phyloP scores from a whole-genome alignment of 2,329 filamentous ascomycete species.

The Botrytis galanthina region DNA sequence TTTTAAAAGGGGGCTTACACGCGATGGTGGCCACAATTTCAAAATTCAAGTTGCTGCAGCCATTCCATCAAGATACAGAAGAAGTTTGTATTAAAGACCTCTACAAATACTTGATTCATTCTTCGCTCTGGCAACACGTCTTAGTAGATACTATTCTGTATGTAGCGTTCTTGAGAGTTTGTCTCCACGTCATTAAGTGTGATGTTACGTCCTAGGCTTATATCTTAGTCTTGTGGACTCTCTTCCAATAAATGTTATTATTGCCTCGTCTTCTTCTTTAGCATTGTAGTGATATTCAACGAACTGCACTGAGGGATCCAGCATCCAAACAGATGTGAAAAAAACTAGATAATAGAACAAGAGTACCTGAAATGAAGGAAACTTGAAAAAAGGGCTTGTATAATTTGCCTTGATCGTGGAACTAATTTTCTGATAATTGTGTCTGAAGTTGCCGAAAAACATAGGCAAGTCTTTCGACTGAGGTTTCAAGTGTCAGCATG shows the following conservation, averaged over 20 bases:
- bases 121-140: background rate
- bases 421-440: background rate
- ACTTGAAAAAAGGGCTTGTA: background rate
- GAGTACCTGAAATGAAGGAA: background rate
- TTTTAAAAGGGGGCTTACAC: rapidly evolving
- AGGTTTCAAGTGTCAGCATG: too few species aligned
- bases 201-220: background rate
- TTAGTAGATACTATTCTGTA: background rate
- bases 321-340: background rate
- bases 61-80: background rate
- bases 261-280: background rate
- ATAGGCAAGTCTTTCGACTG: too few species aligned
- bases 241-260: background rate
- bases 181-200: background rate
- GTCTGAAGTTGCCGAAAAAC: too few species aligned
- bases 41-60: background rate
- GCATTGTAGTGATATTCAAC: background rate
- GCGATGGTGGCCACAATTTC: too few species aligned
- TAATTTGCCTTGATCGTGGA: background rate
- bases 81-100: too few species aligned
- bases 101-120: background rate
- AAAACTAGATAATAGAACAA: background rate
- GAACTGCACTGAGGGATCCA: background rate
- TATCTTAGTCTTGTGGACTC: background rate
- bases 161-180: background rate